Evolutionary conservation across 768 basidiomycete species (phyloP).

Genomic region (Calvatia gigantea): DNA sequence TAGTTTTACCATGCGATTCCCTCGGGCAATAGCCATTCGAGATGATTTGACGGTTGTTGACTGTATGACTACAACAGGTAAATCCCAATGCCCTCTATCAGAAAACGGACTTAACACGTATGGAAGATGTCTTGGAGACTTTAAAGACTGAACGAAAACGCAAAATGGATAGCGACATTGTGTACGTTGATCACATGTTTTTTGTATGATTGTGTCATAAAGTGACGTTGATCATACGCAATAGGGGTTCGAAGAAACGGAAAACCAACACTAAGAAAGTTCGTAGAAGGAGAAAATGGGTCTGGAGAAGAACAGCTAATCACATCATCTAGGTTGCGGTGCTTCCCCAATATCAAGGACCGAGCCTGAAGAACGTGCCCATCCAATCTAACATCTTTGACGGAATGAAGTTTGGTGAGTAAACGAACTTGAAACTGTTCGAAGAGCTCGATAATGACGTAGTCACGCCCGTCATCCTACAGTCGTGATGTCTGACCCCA

Average conservation of each 20-base stretch:
- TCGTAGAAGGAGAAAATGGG: background rate
- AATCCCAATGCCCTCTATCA: background rate
- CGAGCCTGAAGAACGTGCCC: constrained; percentile 55
- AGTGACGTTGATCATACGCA: background rate
- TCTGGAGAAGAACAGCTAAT: constrained; percentile 1
- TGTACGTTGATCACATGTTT: constrained; percentile 29
- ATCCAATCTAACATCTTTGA: constrained; percentile 67
- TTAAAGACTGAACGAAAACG: constrained; percentile 66
- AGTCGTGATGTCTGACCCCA: constrained; percentile 79
- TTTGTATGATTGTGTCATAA: background rate
- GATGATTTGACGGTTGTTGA: constrained; percentile 74
- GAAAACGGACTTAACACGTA: background rate
- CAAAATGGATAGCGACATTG: constrained; percentile 62
- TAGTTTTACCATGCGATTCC: constrained; percentile 92
- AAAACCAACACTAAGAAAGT: constrained; percentile 55
- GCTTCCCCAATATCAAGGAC: constrained; percentile 65
- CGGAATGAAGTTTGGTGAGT: constrained; percentile 77
- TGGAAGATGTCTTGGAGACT: constrained; percentile 54
- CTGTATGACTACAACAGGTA: constrained; percentile 70
- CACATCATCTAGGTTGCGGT: constrained; percentile 42
- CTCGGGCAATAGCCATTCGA: constrained; percentile 75
- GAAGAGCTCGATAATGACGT: background rate
- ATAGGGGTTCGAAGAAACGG: constrained; percentile 45
- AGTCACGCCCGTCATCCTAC: background rate
- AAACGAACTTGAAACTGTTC: background rate